These are phyloP conservation scores for Ettlia oleoabundans DNA, from an alignment of 139 green algal genomes.

Conservation along the genomic window DNA sequence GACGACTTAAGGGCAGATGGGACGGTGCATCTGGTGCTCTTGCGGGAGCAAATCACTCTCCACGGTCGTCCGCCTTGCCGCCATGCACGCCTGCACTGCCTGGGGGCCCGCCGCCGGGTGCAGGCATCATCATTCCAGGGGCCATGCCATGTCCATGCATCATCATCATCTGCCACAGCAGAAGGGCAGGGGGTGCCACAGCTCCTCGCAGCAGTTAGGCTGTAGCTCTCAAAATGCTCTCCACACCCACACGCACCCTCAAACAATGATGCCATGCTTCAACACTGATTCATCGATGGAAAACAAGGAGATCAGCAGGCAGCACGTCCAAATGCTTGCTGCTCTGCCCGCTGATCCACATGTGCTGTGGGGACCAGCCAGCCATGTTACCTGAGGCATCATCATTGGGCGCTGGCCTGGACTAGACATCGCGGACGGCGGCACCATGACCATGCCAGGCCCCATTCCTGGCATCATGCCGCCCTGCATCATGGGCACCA, in stretches of 20 bases:
- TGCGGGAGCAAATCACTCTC: not conserved
- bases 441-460: slow-evolving; percentile 4
- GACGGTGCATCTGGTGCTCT: not conserved
- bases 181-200: not conserved
- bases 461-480: not conserved
- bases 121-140: slow-evolving; percentile 5
- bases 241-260: too few species aligned
- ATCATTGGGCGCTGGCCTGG: not conserved
- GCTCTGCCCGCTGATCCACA: too few species aligned
- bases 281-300: not conserved
- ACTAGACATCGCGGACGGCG: not conserved
- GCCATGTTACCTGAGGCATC: not conserved
- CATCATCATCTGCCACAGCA: slow-evolving; percentile 8
- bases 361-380: too few species aligned
- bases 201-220: not conserved
- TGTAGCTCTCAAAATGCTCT: too few species aligned
- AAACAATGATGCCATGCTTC: not conserved
- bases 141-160: not conserved
- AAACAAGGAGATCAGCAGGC: too few species aligned
- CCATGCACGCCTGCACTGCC: not conserved
- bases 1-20: not conserved
- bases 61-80: not conserved
- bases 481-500: slow-evolving; percentile 23
- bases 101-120: not conserved
- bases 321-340: too few species aligned